phyloP scores from a whole-genome alignment of 441 rosid genomes.

The Adansonia grandidieri region DNA sequence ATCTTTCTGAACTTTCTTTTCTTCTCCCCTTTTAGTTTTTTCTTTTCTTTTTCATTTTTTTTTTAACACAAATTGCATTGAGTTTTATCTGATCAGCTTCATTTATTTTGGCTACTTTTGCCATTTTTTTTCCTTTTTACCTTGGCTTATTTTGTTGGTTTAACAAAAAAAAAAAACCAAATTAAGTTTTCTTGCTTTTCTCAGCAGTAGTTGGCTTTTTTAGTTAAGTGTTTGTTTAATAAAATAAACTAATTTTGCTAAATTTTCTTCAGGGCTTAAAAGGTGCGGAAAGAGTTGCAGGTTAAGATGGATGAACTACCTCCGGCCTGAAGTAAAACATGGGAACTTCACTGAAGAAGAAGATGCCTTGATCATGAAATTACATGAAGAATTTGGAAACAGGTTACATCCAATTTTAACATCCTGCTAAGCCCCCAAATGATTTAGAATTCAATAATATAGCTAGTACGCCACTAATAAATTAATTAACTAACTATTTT shows the following conservation, averaged over 20 bases:
- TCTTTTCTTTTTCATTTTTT: background rate
- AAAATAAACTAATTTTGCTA: background rate
- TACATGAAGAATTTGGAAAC: conserved; percentile 51
- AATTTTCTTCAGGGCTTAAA: conserved; percentile 43
- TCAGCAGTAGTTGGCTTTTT: background rate
- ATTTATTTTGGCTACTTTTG: background rate
- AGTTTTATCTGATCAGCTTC: background rate
- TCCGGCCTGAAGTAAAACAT: conserved; percentile 53
- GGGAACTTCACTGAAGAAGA: conserved; percentile 55
- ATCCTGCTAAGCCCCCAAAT: background rate
- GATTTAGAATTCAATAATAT: background rate
- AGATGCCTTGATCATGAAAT: conserved; percentile 46
- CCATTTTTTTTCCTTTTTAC: background rate
- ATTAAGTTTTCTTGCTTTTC: background rate
- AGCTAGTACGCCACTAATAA: background rate
- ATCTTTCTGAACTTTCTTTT: too few relatives aligned
- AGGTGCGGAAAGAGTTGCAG: conserved; percentile 71
- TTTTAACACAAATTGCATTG: background rate
- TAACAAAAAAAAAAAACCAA: background rate
- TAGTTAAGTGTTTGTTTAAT: too few relatives aligned
- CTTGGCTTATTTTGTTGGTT: background rate
- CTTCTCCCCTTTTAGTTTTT: too few relatives aligned
- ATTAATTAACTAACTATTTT: background rate
- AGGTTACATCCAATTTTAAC: conserved; percentile 36
- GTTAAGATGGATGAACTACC: conserved; percentile 62